Evolutionary conservation across 1,284 basidiomycete species (phyloP).

Genomic region (Boletus sp.): DNA sequence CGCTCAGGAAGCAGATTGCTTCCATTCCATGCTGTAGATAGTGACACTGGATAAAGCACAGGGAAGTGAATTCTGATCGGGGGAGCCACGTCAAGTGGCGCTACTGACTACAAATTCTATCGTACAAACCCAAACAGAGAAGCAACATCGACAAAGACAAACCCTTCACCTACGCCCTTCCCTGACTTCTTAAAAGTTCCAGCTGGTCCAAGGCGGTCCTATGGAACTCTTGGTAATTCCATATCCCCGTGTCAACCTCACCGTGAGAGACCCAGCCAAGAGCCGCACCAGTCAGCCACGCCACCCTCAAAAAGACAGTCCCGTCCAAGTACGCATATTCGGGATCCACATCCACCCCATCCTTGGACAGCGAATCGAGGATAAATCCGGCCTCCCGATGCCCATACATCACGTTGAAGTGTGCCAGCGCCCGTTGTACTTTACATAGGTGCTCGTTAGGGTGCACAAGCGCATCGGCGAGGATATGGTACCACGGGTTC

Average conservation of each 20-base stretch:
- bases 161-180: constrained; percentile 7
- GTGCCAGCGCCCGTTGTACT: constrained; percentile 51
- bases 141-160: neutral
- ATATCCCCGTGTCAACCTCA: constrained; percentile 28
- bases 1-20: too few species aligned
- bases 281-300: constrained; percentile 45
- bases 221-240: constrained; percentile 33
- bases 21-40: neutral
- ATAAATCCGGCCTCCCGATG: constrained; percentile 36
- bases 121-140: neutral
- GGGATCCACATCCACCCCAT: constrained; percentile 23
- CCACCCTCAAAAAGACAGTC: constrained; percentile 52
- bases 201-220: constrained; percentile 25
- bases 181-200: constrained; percentile 22
- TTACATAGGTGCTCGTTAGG: constrained; percentile 65
- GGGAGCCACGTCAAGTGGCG: neutral
- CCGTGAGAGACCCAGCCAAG: constrained; percentile 54
- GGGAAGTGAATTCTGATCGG: neutral
- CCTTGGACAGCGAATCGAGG: constrained; percentile 21
- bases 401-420: constrained; percentile 51
- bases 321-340: constrained; percentile 51
- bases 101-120: neutral
- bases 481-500: constrained; percentile 33
- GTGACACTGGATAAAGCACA: neutral
- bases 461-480: constrained; percentile 30